These are phyloP conservation scores for Forsythia suspensa DNA, from an alignment of 257 asterid genomes.

Conservation along the genomic window DNA sequence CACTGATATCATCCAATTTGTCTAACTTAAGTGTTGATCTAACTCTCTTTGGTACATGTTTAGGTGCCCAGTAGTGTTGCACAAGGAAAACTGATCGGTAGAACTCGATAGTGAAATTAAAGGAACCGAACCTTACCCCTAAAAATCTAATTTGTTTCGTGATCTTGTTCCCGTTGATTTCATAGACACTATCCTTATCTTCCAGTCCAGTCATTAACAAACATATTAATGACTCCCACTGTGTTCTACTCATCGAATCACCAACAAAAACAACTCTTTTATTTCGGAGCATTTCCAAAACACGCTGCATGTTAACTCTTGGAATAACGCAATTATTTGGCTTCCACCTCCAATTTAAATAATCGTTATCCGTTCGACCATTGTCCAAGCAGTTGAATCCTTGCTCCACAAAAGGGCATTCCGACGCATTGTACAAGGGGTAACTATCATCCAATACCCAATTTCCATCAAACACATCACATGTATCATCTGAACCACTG, in stretches of 20 bases:
- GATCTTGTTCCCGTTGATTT: constrained; percentile 60
- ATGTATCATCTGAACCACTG: constrained; percentile 29
- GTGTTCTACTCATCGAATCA: constrained; percentile 83
- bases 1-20: constrained; percentile 63
- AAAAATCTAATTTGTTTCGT: constrained; percentile 65
- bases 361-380: constrained; percentile 60
- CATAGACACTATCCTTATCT: constrained; percentile 64
- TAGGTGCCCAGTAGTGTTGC: constrained; percentile 61
- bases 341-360: constrained; percentile 83
- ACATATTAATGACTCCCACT: constrained; percentile 87
- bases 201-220: constrained; percentile 69
- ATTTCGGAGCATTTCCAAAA: constrained; percentile 49
- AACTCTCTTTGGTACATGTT: constrained; percentile 60
- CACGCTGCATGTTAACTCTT: constrained; percentile 38
- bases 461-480: constrained; percentile 66
- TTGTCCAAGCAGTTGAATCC: constrained; percentile 72
- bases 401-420: constrained; percentile 75
- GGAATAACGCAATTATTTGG: constrained; percentile 63
- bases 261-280: constrained; percentile 76
- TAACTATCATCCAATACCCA: constrained; percentile 59
- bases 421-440: constrained; percentile 73
- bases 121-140: constrained; percentile 66
- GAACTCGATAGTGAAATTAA: constrained; percentile 66
- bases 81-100: constrained; percentile 80
- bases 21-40: constrained; percentile 59